Conservation (phyloP, 2,329 filamentous ascomycete genomes). For the Hirsutella thompsonii region DNA sequence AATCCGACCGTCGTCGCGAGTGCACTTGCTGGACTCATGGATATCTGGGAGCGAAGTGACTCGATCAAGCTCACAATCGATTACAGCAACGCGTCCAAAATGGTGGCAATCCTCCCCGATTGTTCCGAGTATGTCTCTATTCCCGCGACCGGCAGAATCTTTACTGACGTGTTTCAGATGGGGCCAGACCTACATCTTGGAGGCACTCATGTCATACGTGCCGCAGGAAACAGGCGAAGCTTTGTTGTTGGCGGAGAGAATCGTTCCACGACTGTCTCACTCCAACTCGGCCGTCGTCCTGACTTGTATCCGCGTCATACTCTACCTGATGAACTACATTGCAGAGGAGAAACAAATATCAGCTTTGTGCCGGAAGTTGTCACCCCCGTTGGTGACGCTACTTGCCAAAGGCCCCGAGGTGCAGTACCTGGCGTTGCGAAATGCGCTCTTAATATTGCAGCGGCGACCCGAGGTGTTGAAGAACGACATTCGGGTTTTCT, state of each 20-base stretch:
- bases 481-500: constrained; percentile 97
- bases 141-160: no score
- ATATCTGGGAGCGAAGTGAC: constrained; percentile 97
- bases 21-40: constrained; percentile 79
- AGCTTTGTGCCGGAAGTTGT: constrained; percentile 80
- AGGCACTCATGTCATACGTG: constrained; percentile 95
- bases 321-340: constrained; percentile 99
- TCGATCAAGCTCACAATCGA: constrained; percentile 97
- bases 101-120: constrained; percentile 90
- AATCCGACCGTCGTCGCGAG: constrained; percentile 97
- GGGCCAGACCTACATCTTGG: constrained; percentile 97
- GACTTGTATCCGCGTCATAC: constrained; percentile 88
- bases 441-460: constrained; percentile 88
- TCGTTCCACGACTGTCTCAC: constrained; percentile 89
- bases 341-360: constrained; percentile 80
- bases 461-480: constrained; percentile 82
- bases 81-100: constrained; percentile 93
- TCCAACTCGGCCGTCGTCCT: constrained; percentile 94
- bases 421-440: constrained; percentile 90
- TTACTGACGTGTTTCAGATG: constrained; percentile 44
- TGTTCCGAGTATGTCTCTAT: constrained; percentile 90
- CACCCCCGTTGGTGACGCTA: constrained; percentile 85
- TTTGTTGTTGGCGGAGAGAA: constrained; percentile 78
- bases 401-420: constrained; percentile 95
- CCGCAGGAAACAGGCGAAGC: constrained; percentile 86